These are phyloP conservation scores for Teratosphaeria viscida DNA, from an alignment of 2,329 filamentous ascomycete genomes.

Conservation along the genomic window DNA sequence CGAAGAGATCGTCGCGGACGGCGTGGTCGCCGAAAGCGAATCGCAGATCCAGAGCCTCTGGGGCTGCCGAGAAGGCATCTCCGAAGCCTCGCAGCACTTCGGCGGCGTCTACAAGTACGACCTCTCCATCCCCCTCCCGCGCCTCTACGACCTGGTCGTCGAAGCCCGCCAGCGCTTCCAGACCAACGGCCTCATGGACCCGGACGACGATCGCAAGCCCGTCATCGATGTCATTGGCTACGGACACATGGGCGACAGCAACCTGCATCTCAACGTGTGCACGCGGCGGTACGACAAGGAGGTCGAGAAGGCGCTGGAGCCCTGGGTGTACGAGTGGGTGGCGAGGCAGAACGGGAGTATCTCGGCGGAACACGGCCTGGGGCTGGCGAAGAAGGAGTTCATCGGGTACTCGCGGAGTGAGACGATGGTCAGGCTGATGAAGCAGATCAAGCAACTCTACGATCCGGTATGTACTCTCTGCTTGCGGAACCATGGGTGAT, in stretches of 20 bases:
- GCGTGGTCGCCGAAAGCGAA: slow-evolving; percentile 85
- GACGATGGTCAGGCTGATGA: slow-evolving; percentile 84
- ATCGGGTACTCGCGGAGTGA: slow-evolving; percentile 87
- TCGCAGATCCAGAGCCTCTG: slow-evolving; percentile 79
- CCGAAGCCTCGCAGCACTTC: slow-evolving; percentile 78
- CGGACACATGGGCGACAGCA: slow-evolving; percentile 95
- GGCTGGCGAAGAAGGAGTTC: slow-evolving; percentile 89
- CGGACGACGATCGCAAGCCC: slow-evolving; percentile 61
- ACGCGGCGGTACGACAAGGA: slow-evolving; percentile 73
- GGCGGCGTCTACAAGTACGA: slow-evolving; percentile 99
- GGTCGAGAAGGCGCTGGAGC: slow-evolving; percentile 81
- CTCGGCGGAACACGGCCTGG: slow-evolving; percentile 90
- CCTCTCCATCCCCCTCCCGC: slow-evolving; percentile 77
- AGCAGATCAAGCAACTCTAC: slow-evolving; percentile 85
- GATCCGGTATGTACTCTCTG: slow-evolving; percentile 62
- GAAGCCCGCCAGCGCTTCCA: slow-evolving; percentile 66
- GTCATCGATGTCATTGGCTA: slow-evolving; percentile 90
- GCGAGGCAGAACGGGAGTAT: slow-evolving; percentile 79
- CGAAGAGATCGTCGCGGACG: slow-evolving; percentile 75
- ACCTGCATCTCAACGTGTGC: slow-evolving; percentile 85
- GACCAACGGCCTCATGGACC: slow-evolving; percentile 58
- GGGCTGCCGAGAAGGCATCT: slow-evolving; percentile 87
- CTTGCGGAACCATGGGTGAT: slow-evolving; percentile 6
- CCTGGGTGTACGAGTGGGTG: slow-evolving; percentile 97
- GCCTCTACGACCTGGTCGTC: slow-evolving; percentile 83